Conservation (phyloP, 2,329 filamentous ascomycete genomes). For the Calonectria pseudoturangicola region DNA sequence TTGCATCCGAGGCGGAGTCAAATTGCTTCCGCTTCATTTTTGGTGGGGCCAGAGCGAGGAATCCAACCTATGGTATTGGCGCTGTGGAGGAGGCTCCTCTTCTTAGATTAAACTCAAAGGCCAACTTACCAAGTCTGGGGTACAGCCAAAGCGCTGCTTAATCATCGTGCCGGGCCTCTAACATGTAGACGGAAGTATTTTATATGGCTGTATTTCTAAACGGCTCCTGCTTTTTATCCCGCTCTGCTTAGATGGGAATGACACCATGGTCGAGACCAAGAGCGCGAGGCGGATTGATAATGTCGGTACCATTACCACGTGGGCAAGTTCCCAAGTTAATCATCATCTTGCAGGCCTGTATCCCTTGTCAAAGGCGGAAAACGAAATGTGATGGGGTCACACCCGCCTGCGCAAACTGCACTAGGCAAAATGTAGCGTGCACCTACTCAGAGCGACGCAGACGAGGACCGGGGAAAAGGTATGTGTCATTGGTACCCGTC, state of each 20-base stretch:
- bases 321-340: neutral
- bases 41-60: neutral
- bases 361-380: slow-evolving; percentile 16
- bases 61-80: neutral
- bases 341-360: neutral
- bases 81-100: neutral
- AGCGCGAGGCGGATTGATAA: slow-evolving; percentile 4
- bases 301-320: neutral
- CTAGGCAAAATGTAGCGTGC: slow-evolving; percentile 8
- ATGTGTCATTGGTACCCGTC: neutral
- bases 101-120: slow-evolving; percentile 8
- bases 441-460: neutral
- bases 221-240: neutral
- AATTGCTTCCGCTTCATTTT: neutral
- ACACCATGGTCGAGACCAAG: neutral
- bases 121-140: neutral
- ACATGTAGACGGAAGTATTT: slow-evolving; percentile 21
- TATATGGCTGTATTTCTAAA: neutral
- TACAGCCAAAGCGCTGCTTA: neutral
- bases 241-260: neutral
- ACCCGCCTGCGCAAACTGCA: neutral
- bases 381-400: slow-evolving; percentile 9
- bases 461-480: slow-evolving; percentile 15
- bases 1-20: slow-evolving; percentile 7
- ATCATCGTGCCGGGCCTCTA: neutral